Conservation (phyloP, 116 monocot species). For the Phalaenopsis hybrid region DNA sequence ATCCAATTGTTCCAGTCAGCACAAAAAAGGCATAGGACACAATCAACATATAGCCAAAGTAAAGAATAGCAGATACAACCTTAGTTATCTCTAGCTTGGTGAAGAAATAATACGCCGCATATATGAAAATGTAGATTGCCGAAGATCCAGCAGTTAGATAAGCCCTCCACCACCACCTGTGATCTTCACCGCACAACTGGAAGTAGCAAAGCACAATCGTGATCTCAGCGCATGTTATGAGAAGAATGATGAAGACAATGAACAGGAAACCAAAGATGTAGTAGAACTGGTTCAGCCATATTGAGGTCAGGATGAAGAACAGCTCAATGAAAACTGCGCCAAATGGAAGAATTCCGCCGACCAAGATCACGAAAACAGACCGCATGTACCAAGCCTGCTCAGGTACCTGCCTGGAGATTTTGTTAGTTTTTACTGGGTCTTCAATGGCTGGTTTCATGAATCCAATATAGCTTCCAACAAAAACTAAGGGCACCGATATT, state of each 20-base stretch:
- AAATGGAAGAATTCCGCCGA: conserved; percentile 58
- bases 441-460: conserved; percentile 53
- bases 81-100: conserved; percentile 74
- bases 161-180: conserved; percentile 81
- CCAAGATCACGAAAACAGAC: conserved; percentile 43
- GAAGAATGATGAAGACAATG: conserved; percentile 62
- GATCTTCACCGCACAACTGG: conserved; percentile 72
- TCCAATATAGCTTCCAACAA: conserved; percentile 52
- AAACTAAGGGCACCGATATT: conserved; percentile 63
- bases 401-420: conserved; percentile 66
- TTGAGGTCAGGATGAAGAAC: conserved; percentile 79
- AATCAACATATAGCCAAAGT: conserved; percentile 84
- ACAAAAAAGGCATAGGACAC: conserved; percentile 67
- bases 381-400: conserved; percentile 60
- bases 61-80: conserved; percentile 58
- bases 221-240: conserved; percentile 67
- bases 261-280: conserved; percentile 81
- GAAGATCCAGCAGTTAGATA: conserved; percentile 68
- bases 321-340: conserved; percentile 66
- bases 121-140: conserved; percentile 59
- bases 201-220: conserved; percentile 79
- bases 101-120: conserved; percentile 69
- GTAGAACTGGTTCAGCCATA: conserved; percentile 81
- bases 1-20: conserved; percentile 65
- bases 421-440: conserved; percentile 66